Evolutionary conservation across 345 rosid species (phyloP).

Genomic region (Acer campestre): DNA sequence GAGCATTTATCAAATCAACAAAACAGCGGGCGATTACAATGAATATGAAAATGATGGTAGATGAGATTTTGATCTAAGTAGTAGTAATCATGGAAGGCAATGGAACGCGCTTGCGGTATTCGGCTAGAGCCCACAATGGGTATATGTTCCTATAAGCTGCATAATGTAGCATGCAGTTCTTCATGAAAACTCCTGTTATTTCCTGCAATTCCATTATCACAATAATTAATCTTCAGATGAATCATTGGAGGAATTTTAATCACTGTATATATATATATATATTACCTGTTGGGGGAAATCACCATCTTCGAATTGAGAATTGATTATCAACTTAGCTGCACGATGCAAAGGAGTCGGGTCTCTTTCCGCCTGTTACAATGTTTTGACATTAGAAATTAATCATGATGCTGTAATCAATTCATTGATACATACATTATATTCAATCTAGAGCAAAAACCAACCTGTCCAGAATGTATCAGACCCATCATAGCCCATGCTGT

Average conservation of each 20-base stretch:
- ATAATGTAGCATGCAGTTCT: conserved; percentile 45
- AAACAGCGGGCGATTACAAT: not conserved
- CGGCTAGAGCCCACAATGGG: conserved; percentile 52
- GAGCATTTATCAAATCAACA: not conserved
- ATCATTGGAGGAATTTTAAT: too few species aligned
- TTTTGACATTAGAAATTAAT: not conserved
- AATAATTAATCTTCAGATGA: too few species aligned
- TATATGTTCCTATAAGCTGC: conserved; percentile 38
- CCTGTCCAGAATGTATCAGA: conserved; percentile 51
- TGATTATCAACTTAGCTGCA: conserved; percentile 64
- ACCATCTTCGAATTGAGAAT: conserved; percentile 64
- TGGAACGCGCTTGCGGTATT: conserved; percentile 29
- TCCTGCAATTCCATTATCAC: conserved; percentile 27
- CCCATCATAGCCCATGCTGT: conserved; percentile 50
- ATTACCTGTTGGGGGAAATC: conserved; percentile 66
- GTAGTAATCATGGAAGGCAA: conserved; percentile 17
- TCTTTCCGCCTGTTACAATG: conserved; percentile 44
- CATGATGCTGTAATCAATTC: too few species aligned
- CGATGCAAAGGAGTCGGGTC: conserved; percentile 62
- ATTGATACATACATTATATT: too few species aligned
- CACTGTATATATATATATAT: too few species aligned
- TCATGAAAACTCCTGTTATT: conserved; percentile 39
- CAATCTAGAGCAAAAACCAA: not conserved
- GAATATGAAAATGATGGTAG: too few species aligned
- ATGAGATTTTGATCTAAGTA: not conserved